phyloP scores from a whole-genome alignment of 1,284 basidiomycete species.

The Naganishia liquefaciens region DNA sequence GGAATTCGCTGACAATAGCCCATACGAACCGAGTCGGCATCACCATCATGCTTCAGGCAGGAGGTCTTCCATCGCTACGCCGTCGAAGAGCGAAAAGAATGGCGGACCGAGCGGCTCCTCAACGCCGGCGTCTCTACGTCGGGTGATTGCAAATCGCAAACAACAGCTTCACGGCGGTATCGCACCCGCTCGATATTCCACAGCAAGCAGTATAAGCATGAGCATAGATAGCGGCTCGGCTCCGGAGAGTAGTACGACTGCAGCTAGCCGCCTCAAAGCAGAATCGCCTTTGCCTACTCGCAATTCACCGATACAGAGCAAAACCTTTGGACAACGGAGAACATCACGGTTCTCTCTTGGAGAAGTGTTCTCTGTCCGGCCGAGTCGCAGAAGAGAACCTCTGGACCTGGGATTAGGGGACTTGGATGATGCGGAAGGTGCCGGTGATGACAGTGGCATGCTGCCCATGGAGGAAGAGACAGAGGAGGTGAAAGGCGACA shows the following conservation, averaged over 20 bases:
- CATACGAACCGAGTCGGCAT: slow-evolving; percentile 46
- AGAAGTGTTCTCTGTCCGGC: slow-evolving; percentile 22
- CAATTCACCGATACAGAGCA: slow-evolving; percentile 34
- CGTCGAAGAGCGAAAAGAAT: slow-evolving; percentile 3
- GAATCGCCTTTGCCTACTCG: background rate
- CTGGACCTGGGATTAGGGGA: slow-evolving; percentile 20
- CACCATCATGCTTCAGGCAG: background rate
- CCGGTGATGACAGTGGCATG: slow-evolving; percentile 11
- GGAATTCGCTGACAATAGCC: slow-evolving; percentile 36
- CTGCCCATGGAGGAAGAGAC: slow-evolving; percentile 49
- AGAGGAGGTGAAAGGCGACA: slow-evolving; percentile 65
- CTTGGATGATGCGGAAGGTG: slow-evolving; percentile 9
- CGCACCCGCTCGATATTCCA: slow-evolving; percentile 3
- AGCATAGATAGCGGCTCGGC: slow-evolving; percentile 16
- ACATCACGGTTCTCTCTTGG: slow-evolving; percentile 23
- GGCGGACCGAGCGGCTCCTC: slow-evolving; percentile 13
- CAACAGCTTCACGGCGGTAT: slow-evolving; percentile 10
- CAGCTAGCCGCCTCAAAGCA: background rate
- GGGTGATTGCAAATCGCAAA: slow-evolving; percentile 25
- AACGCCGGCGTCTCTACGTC: slow-evolving; percentile 13
- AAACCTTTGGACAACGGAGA: slow-evolving; percentile 21
- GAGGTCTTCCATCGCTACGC: slow-evolving; percentile 1
- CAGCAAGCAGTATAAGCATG: slow-evolving; percentile 21
- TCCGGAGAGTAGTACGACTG: background rate
- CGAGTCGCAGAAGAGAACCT: slow-evolving; percentile 20